phyloP scores from a whole-genome alignment of 352 stramenopile genomes.

The Saprolegnia diclina region DNA sequence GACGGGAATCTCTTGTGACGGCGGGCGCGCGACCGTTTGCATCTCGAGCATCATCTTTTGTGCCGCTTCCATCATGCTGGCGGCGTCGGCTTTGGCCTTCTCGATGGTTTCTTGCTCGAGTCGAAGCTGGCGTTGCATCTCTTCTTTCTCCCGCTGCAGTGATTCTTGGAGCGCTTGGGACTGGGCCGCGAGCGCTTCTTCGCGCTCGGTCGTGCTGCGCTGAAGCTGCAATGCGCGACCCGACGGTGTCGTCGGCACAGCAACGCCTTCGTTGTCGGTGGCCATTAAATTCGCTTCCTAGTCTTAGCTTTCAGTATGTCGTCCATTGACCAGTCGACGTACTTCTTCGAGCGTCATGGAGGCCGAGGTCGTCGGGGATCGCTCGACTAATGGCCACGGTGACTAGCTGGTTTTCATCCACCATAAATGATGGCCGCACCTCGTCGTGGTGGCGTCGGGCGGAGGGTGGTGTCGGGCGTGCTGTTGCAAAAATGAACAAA shows the following conservation, averaged over 20 bases:
- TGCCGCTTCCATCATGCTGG: conserved; percentile 58
- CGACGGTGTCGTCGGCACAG: background rate
- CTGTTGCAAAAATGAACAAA: background rate
- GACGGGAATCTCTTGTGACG: conserved; percentile 28
- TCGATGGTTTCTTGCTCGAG: conserved; percentile 57
- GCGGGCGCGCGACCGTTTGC: conserved; percentile 36
- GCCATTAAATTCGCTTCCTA: conserved; percentile 22
- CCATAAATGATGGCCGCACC: background rate
- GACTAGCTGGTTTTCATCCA: background rate
- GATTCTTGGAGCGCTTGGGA: conserved; percentile 21
- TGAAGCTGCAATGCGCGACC: background rate
- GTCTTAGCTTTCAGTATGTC: background rate
- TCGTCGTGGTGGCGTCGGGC: conserved; percentile 2
- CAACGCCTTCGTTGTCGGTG: background rate
- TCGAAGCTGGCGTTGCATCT: conserved; percentile 20
- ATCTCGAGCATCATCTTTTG: conserved; percentile 77
- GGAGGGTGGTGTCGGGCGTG: background rate
- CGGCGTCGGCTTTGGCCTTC: conserved; percentile 56
- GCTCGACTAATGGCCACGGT: background rate
- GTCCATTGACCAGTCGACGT: no score
- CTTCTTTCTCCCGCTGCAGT: conserved; percentile 24
- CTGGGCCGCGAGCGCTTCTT: conserved; percentile 18
- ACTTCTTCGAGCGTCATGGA: conserved; percentile 9
- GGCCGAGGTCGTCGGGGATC: background rate
- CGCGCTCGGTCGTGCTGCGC: conserved; percentile 2